phyloP scores from a whole-genome alignment of 345 rosid genomes.

The Raphanus sativus region DNA sequence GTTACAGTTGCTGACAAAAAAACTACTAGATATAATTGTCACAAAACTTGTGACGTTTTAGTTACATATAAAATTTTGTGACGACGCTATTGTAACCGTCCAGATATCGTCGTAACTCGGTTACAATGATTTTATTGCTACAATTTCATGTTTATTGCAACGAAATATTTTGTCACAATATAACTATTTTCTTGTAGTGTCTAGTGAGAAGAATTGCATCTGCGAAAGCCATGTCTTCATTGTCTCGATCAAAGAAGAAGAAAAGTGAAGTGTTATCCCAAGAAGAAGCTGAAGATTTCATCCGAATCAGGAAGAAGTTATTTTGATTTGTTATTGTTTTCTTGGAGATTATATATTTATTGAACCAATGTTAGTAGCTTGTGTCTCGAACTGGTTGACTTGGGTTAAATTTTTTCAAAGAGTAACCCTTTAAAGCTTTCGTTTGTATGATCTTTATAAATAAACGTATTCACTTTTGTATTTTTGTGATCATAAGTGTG shows the following conservation, averaged over 20 bases:
- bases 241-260: slow-evolving; percentile 53
- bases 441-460: slow-evolving; percentile 10
- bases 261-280: slow-evolving; percentile 14
- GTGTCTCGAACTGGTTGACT: slow-evolving; percentile 5
- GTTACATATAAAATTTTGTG: too few relatives aligned
- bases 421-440: slow-evolving; percentile 27
- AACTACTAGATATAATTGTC: too few relatives aligned
- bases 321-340: not conserved
- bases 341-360: not conserved
- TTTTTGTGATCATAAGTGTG: too few relatives aligned
- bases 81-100: too few relatives aligned
- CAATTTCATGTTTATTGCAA: too few relatives aligned
- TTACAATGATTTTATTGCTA: too few relatives aligned
- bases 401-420: slow-evolving; percentile 33
- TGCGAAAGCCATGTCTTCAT: slow-evolving; percentile 65
- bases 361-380: slow-evolving; percentile 1
- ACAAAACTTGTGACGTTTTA: too few relatives aligned
- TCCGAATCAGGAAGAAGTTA: slow-evolving; percentile 32
- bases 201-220: slow-evolving; percentile 75
- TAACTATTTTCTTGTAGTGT: too few relatives aligned
- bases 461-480: not conserved
- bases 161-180: too few relatives aligned
- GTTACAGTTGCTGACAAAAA: too few relatives aligned
- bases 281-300: slow-evolving; percentile 34
- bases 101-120: too few relatives aligned